Conservation (phyloP, 805 yeast genomes). For the Cyberlindnera galapagoensis region DNA sequence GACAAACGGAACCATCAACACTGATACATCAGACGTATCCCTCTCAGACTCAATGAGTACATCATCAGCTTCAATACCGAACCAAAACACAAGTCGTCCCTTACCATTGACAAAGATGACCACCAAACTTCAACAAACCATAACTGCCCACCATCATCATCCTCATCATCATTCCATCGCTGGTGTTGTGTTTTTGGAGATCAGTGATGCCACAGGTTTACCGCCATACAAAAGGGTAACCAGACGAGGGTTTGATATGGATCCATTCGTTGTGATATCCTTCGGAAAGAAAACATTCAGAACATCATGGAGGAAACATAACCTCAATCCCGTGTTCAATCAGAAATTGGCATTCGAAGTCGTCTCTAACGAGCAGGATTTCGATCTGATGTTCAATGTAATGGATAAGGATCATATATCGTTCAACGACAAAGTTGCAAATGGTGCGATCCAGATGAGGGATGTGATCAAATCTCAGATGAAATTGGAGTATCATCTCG, state of each 20-base stretch:
- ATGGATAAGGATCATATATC: slow-evolving; percentile 83
- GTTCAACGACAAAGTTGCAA: slow-evolving; percentile 77
- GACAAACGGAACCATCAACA: no score
- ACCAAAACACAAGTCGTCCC: no score
- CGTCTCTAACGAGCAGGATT: slow-evolving; percentile 55
- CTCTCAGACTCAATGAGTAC: slow-evolving; percentile 1
- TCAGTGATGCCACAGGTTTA: slow-evolving; percentile 63
- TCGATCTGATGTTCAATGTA: slow-evolving; percentile 61
- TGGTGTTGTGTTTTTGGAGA: slow-evolving; percentile 76
- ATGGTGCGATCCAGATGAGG: slow-evolving; percentile 47
- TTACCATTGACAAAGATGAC: no score
- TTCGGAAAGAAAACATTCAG: slow-evolving; percentile 85
- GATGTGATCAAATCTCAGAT: slow-evolving; percentile 30
- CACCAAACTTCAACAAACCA: no score
- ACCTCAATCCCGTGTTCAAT: slow-evolving; percentile 74
- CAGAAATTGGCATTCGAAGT: slow-evolving; percentile 79
- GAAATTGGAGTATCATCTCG: slow-evolving; percentile 27
- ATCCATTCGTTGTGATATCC: slow-evolving; percentile 88
- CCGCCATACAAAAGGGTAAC: slow-evolving; percentile 73
- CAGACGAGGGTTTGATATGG: slow-evolving; percentile 80
- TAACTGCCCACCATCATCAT: no score
- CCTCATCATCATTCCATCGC: neutral
- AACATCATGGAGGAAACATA: slow-evolving; percentile 79
- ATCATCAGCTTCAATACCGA: neutral
- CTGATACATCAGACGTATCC: slow-evolving; percentile 3